Percentiles rank a stretch among this genome's conserved stretches.
Conservation (phyloP, 306 rosid genomes). For the Glycine tomentella region DNA sequence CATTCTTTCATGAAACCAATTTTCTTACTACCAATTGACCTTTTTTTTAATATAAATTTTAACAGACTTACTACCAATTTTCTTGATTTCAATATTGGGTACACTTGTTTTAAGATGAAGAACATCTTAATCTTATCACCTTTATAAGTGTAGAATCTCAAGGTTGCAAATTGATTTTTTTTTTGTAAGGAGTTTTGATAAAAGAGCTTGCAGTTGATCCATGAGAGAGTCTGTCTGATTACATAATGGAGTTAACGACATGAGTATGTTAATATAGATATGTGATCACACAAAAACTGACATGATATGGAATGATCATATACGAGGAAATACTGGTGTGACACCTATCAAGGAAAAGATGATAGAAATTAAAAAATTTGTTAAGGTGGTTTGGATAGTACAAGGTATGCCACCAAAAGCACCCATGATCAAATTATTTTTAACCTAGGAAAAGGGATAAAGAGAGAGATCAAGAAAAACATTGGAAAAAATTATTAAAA, state of each 20-base stretch:
- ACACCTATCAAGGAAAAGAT: not conserved
- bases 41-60: not conserved
- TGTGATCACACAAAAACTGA: not conserved
- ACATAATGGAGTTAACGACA: too few relatives aligned
- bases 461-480: too few relatives aligned
- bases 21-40: not conserved
- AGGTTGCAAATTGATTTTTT: too few relatives aligned
- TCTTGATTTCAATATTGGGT: not conserved
- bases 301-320: not conserved
- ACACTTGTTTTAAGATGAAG: not conserved
- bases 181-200: too few relatives aligned
- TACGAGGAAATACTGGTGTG: not conserved
- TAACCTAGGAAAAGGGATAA: not conserved
- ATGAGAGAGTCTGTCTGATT: too few relatives aligned
- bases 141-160: too few relatives aligned
- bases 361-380: not conserved
- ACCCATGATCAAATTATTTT: not conserved
- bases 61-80: not conserved
- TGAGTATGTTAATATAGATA: too few relatives aligned
- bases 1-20: conserved; percentile 7
- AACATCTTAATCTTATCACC: too few relatives aligned
- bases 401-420: not conserved
- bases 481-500: not conserved
- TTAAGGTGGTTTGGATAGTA: not conserved
- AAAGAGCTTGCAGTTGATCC: too few relatives aligned